Conservation (phyloP, 768 basidiomycete species). For the Xerocomellus intermedius region DNA sequence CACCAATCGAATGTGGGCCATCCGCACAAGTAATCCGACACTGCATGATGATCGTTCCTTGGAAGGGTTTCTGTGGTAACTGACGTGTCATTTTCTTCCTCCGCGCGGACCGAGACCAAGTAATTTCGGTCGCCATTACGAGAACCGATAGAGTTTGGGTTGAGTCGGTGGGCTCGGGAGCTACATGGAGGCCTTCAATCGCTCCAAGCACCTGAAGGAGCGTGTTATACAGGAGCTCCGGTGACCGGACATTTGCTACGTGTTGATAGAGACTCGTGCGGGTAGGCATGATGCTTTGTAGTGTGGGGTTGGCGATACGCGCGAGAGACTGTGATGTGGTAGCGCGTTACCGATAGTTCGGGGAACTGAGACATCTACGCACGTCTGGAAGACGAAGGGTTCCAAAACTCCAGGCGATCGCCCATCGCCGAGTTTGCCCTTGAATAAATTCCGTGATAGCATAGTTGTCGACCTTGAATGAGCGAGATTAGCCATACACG, state of each 20-base stretch:
- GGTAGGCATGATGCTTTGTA: slow-evolving; percentile 55
- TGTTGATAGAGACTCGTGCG: slow-evolving; percentile 55
- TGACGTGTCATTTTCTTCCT: slow-evolving; percentile 38
- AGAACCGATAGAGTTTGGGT: slow-evolving; percentile 17
- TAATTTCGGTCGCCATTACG: slow-evolving; percentile 39
- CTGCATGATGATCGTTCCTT: slow-evolving; percentile 13
- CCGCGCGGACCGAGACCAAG: slow-evolving; percentile 70
- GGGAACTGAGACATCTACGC: slow-evolving; percentile 28
- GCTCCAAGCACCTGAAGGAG: slow-evolving; percentile 34
- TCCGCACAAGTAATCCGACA: slow-evolving; percentile 27
- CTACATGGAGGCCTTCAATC: slow-evolving; percentile 31
- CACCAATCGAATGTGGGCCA: slow-evolving; percentile 12
- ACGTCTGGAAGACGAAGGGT: slow-evolving; percentile 75
- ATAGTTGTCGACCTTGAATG: slow-evolving; percentile 76
- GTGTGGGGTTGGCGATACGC: slow-evolving; percentile 38
- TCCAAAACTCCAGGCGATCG: slow-evolving; percentile 80
- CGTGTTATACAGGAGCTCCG: slow-evolving; percentile 7
- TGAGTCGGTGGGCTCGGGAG: background rate
- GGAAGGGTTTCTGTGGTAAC: background rate
- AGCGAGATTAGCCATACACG: background rate
- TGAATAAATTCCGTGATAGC: slow-evolving; percentile 81
- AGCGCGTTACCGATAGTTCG: slow-evolving; percentile 34
- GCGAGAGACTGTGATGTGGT: slow-evolving; percentile 31
- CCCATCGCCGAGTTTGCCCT: slow-evolving; percentile 91
- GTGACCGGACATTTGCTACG: slow-evolving; percentile 16